phyloP scores from a whole-genome alignment of 2,329 filamentous ascomycete species.

The Microsporum ferrugineum region DNA sequence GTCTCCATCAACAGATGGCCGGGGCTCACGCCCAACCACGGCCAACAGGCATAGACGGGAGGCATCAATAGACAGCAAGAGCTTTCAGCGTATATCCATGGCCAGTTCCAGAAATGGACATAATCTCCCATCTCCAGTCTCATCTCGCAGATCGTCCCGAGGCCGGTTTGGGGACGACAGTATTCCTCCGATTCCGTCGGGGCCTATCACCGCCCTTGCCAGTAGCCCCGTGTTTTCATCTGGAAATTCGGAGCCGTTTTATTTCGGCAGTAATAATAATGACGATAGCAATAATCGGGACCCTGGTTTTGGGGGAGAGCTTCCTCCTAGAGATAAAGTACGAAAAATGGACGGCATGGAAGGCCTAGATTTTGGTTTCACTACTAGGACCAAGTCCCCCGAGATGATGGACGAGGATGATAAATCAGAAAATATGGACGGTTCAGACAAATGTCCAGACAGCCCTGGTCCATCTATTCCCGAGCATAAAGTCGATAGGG shows the following conservation, averaged over 20 bases:
- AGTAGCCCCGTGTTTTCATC: constrained; percentile 9
- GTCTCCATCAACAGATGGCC: not conserved
- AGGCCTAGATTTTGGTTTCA: not conserved
- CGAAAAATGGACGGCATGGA: not conserved
- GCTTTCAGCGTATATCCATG: constrained; percentile 11
- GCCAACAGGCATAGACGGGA: constrained; percentile 13
- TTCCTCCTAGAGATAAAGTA: not conserved
- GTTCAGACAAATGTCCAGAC: not conserved
- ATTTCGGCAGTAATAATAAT: not conserved
- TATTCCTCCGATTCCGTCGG: constrained; percentile 13
- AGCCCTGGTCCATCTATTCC: constrained; percentile 3
- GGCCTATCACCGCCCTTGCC: constrained; percentile 11
- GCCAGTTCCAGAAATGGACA: constrained; percentile 12
- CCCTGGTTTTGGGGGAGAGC: not conserved
- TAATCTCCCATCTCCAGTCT: constrained; percentile 6
- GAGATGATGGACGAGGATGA: not conserved
- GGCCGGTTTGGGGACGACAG: constrained; percentile 10
- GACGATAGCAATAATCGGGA: not conserved
- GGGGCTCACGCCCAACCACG: not conserved
- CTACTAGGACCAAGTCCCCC: not conserved
- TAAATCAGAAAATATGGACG: not conserved
- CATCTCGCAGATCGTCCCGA: constrained; percentile 3
- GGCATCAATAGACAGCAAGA: constrained; percentile 15
- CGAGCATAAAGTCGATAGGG: constrained; percentile 17
- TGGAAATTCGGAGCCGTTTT: constrained; percentile 3